Conservation (phyloP, 768 basidiomycete genomes). For the Rhodotorula sphaerocarpa region DNA sequence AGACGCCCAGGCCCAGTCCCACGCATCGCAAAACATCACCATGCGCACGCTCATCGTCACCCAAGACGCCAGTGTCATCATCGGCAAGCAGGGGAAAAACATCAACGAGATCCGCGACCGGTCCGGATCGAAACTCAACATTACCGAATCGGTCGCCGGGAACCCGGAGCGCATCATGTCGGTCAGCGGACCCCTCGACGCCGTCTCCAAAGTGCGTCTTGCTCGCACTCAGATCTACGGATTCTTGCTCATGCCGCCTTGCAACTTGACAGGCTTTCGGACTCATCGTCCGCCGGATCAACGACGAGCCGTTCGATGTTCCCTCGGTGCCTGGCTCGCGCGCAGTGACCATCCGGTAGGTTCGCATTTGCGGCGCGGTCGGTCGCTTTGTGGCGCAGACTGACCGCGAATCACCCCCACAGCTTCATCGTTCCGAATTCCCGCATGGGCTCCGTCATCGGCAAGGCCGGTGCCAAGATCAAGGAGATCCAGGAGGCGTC, state of each 20-base stretch:
- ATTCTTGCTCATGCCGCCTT: neutral
- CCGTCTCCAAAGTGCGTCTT: slow-evolving; percentile 81
- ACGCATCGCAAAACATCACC: slow-evolving; percentile 63
- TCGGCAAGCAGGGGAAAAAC: slow-evolving; percentile 88
- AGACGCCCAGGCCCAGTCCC: slow-evolving; percentile 32
- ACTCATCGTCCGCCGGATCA: slow-evolving; percentile 94
- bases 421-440: slow-evolving; percentile 86
- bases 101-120: slow-evolving; percentile 98
- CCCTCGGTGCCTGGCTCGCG: slow-evolving; percentile 96
- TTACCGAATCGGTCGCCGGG: slow-evolving; percentile 95
- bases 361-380: neutral
- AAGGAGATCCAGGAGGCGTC: slow-evolving; percentile 99
- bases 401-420: neutral
- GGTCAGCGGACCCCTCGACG: slow-evolving; percentile 90
- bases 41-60: slow-evolving; percentile 99
- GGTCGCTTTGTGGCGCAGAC: neutral
- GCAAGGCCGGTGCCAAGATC: slow-evolving; percentile 94
- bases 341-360: slow-evolving; percentile 95
- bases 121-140: slow-evolving; percentile 89
- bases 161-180: slow-evolving; percentile 98
- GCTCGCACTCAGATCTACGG: neutral
- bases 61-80: slow-evolving; percentile 98
- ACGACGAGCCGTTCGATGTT: slow-evolving; percentile 96
- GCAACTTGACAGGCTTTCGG: slow-evolving; percentile 70
- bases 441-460: slow-evolving; percentile 97